phyloP scores from a whole-genome alignment of 306 rosid genomes.

The Castanopsis chinensis region DNA sequence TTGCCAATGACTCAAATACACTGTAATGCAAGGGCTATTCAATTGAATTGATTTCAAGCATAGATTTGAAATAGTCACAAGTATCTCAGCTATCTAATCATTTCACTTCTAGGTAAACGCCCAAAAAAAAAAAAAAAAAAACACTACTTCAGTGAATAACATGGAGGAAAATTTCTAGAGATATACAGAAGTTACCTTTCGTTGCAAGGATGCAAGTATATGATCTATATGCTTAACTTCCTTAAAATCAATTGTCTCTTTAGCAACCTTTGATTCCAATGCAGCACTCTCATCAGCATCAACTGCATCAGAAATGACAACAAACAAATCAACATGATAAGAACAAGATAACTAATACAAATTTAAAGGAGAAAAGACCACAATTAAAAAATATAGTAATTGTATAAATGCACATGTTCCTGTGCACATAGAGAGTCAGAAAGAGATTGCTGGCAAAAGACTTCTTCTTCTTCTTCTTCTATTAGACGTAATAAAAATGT shows the following conservation, averaged over 20 bases:
- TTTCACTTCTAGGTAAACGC: constrained; percentile 3
- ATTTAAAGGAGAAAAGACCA: background rate
- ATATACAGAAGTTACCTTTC: constrained; percentile 49
- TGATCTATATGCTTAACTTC: constrained; percentile 79
- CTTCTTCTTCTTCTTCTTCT: background rate
- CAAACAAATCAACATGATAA: constrained; percentile 19
- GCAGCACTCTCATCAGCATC: constrained; percentile 64
- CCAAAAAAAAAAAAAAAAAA: background rate
- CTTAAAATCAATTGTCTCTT: constrained; percentile 67
- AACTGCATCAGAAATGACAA: constrained; percentile 46
- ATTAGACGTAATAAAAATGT: too few species aligned
- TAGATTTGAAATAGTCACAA: background rate
- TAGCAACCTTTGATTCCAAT: constrained; percentile 56
- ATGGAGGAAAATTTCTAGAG: background rate
- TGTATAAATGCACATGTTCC: background rate
- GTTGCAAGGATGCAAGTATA: constrained; percentile 78
- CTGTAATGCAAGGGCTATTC: background rate
- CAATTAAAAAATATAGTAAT: background rate
- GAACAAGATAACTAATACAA: background rate
- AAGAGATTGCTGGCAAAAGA: background rate
- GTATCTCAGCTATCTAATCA: background rate
- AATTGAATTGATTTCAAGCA: background rate
- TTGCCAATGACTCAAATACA: background rate
- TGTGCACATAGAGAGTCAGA: background rate
- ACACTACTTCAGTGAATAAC: constrained; percentile 2